Evolutionary conservation across 306 rosid genomes (phyloP).

Genomic region (Dalbergia cultrata): DNA sequence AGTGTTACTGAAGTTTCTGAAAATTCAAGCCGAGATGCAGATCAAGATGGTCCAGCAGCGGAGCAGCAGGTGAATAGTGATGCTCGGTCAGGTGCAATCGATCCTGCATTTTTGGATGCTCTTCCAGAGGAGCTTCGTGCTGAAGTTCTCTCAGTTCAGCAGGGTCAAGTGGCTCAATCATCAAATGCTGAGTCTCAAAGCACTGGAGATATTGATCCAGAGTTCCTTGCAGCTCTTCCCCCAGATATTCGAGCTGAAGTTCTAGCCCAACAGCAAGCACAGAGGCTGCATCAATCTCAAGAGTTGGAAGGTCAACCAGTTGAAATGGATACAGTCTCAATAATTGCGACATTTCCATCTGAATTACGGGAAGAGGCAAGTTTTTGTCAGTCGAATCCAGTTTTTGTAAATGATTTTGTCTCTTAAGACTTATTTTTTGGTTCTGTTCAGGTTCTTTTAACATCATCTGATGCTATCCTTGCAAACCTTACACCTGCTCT

Average conservation of each 20-base stretch:
- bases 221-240: constrained; percentile 99
- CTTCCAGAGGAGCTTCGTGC: constrained; percentile 98
- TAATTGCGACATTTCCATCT: constrained; percentile 97
- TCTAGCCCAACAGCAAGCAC: constrained; percentile 96
- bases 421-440: constrained; percentile 1
- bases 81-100: constrained; percentile 88
- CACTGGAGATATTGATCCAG: constrained; percentile 95
- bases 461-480: constrained; percentile 93
- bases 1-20: constrained; percentile 97
- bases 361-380: constrained; percentile 96
- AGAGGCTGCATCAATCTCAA: constrained; percentile 91
- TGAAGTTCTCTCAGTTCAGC: constrained; percentile 96
- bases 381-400: constrained; percentile 24
- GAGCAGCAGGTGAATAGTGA: constrained; percentile 85
- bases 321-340: constrained; percentile 97
- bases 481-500: constrained; percentile 99
- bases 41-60: constrained; percentile 78
- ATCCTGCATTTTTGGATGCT: constrained; percentile 99
- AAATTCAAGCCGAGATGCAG: constrained; percentile 95
- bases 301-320: constrained; percentile 99
- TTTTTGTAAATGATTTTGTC: neutral
- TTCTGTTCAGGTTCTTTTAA: constrained; percentile 81
- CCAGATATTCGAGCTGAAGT: constrained; percentile 99
- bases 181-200: constrained; percentile 78
- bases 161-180: constrained; percentile 84